Conservation (phyloP, 2,329 filamentous ascomycete species). For the Helotiales sp. region DNA sequence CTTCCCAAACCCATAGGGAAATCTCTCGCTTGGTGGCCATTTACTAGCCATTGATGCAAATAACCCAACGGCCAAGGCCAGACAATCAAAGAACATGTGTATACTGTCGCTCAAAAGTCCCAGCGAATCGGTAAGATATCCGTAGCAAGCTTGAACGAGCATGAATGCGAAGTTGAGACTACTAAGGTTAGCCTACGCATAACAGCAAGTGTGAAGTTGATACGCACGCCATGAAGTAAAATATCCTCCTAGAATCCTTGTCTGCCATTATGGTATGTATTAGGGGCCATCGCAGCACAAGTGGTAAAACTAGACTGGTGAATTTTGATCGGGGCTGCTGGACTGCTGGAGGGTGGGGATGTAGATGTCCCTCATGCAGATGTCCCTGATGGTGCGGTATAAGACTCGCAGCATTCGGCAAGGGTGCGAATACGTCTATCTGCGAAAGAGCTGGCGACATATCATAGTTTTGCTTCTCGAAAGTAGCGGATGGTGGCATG, state of each 20-base stretch:
- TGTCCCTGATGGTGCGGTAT: slow-evolving; percentile 29
- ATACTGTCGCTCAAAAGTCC: slow-evolving; percentile 97
- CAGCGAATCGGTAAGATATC: slow-evolving; percentile 87
- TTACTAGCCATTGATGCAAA: slow-evolving; percentile 94
- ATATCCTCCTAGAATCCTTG: slow-evolving; percentile 90
- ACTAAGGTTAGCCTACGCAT: slow-evolving; percentile 15
- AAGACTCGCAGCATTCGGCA: slow-evolving; percentile 20
- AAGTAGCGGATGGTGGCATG: slow-evolving; percentile 18
- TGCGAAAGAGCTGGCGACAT: slow-evolving; percentile 18
- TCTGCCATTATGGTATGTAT: slow-evolving; percentile 84
- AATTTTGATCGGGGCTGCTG: slow-evolving; percentile 59
- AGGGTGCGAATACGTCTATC: slow-evolving; percentile 22
- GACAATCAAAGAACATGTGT: slow-evolving; percentile 99
- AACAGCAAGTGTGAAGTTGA: not conserved
- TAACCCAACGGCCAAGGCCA: slow-evolving; percentile 85
- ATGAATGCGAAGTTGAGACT: slow-evolving; percentile 95
- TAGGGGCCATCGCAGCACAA: slow-evolving; percentile 71
- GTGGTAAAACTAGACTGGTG: slow-evolving; percentile 70
- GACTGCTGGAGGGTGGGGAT: slow-evolving; percentile 26
- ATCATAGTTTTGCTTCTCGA: slow-evolving; percentile 19
- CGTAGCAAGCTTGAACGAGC: slow-evolving; percentile 91
- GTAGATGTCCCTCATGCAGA: slow-evolving; percentile 25
- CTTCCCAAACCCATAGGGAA: slow-evolving; percentile 95
- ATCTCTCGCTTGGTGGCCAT: slow-evolving; percentile 85
- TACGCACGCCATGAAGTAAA: slow-evolving; percentile 89